Conservation (phyloP, 2,329 filamentous ascomycete species). For the Oidium heveae region DNA sequence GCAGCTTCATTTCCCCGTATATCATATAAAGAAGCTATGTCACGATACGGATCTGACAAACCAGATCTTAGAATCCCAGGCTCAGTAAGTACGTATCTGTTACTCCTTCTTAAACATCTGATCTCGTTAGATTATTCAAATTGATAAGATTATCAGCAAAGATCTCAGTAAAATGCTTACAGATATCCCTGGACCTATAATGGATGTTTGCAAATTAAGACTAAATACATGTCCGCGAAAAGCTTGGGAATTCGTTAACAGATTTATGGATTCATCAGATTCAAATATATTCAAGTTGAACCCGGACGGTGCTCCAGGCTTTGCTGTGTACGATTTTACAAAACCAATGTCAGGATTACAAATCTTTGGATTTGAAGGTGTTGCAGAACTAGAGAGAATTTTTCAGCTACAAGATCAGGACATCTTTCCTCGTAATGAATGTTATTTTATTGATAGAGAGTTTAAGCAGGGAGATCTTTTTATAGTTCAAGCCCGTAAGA, state of each 20-base stretch:
- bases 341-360: conserved; percentile 56
- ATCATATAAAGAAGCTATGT: conserved; percentile 57
- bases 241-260: conserved; percentile 34
- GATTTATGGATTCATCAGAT: conserved; percentile 45
- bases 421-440: conserved; percentile 5
- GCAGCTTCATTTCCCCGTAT: conserved; percentile 15
- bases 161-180: conserved; percentile 56
- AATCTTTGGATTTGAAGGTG: conserved; percentile 48
- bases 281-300: conserved; percentile 36
- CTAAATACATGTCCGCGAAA: conserved; percentile 25
- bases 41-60: conserved; percentile 66
- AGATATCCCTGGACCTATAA: conserved; percentile 35
- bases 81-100: conserved; percentile 20
- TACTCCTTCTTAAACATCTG: conserved; percentile 4
- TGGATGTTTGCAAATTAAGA: conserved; percentile 51
- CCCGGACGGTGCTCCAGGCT: conserved; percentile 50
- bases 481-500: conserved; percentile 53
- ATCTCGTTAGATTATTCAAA: conserved; percentile 30
- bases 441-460: conserved; percentile 14
- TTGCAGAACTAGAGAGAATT: conserved; percentile 21
- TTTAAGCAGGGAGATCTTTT: conserved; percentile 50
- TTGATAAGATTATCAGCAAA: conserved; percentile 35
- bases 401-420: conserved; percentile 2
- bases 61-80: conserved; percentile 61
- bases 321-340: conserved; percentile 48